Base-by-base conservation (phyloP, 352 stramenopile species). In the Globisporangium acanthophoron region DNA sequence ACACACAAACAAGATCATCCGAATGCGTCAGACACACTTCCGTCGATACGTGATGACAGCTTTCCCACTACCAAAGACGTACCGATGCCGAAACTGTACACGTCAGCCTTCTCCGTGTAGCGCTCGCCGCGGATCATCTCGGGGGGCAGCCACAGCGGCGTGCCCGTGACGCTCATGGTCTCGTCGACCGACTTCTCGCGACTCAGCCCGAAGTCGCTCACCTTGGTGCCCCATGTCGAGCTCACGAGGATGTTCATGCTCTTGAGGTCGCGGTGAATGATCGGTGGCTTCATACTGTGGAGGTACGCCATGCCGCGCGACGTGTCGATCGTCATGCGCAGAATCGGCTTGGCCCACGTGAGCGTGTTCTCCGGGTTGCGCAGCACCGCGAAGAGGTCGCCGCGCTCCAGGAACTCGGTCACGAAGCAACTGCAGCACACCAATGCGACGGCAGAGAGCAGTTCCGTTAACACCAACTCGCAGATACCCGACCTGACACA, bases 221-320 rank as follows among this genome's bases (percentile, higher is more conserved):
- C 97, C 71, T 99, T 99, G 50, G 76, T 80, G 20, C 80, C 80
- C 78, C 82, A 95, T 27, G 84, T 92, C 8, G 84, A 92, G 62
- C 82, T 91, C 64, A 94, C 84, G 59, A 95, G 79, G 41, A 94
- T 93, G 69, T 96, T 94, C 80, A 94, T 93, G 57, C 76, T 92
- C 72, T 99, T 99, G 56, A 99, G 79, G 76, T 99, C 97, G 21
- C 97, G 92, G 79, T 99, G 97, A 66, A 99, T 99, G 70, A 99
- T 98, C 11, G 94, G 92, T 21, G 96, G 96, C 65, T 98, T 93
- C 78, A 98, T 97, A 48, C 84, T 96, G 82, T 99, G 97, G 54
- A 99, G 74, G 71, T 99, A 99, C 61, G 95, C 85, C 77, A 99
- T 98, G 54, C 94, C 96, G 54, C 92, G 86, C 29, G 94, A 96